A percentile compares a stretch with the other conserved stretches of the same genome.
Evolutionary conservation across 2,329 filamentous ascomycete species (phyloP).

Genomic region (Ceratocystis colombiana): DNA sequence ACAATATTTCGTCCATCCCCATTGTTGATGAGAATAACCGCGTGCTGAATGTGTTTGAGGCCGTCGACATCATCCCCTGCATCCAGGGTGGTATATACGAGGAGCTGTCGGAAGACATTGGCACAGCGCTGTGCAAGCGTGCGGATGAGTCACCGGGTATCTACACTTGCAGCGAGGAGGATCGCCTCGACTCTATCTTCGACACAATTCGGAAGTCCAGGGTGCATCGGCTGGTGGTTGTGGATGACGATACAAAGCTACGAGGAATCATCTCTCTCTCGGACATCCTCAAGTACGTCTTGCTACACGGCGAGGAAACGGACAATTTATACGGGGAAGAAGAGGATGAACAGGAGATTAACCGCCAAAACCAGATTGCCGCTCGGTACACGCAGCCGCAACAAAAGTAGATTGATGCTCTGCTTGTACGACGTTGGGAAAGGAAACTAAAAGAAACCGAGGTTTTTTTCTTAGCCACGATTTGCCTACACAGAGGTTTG

Average conservation of each 20-base stretch:
- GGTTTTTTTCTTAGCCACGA: background rate
- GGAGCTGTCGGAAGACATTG: conserved; percentile 74
- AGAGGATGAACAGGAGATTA: conserved; percentile 26
- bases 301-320: conserved; percentile 62
- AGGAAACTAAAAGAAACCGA: background rate
- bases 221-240: conserved; percentile 84
- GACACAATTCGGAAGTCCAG: conserved; percentile 92
- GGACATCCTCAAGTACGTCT: conserved; percentile 90
- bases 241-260: conserved; percentile 79
- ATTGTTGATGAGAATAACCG: conserved; percentile 69
- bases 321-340: conserved; percentile 32
- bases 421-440: background rate
- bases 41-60: conserved; percentile 93
- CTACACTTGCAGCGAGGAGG: conserved; percentile 86
- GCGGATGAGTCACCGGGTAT: conserved; percentile 91
- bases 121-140: conserved; percentile 77
- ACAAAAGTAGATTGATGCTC: conserved; percentile 18
- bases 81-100: conserved; percentile 92
- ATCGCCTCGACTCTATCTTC: conserved; percentile 90
- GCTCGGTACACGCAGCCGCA: conserved; percentile 19
- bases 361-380: conserved; percentile 20
- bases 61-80: conserved; percentile 90
- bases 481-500: background rate
- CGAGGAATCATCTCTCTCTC: conserved; percentile 87
- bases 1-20: conserved; percentile 89